Conservation (phyloP, 192 early-diverging fungal genomes). For the Obelidium mucronatum region DNA sequence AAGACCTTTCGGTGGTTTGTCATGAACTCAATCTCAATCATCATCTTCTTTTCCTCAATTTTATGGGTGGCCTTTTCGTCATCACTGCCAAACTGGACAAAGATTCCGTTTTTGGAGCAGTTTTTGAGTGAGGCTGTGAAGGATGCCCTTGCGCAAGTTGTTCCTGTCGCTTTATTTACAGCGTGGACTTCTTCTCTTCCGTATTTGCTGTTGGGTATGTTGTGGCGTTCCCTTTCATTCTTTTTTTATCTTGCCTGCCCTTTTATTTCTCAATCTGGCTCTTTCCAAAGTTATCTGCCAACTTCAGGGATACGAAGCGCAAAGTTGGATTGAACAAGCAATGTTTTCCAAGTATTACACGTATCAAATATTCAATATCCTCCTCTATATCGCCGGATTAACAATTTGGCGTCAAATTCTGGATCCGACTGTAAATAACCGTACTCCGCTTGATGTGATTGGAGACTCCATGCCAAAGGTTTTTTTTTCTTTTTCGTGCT, state of each 20-base stretch:
- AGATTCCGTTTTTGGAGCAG: slow-evolving; percentile 43
- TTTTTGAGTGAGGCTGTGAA: slow-evolving; percentile 39
- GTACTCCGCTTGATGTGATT: slow-evolving; percentile 41
- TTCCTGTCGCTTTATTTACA: slow-evolving; percentile 53
- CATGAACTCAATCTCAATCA: slow-evolving; percentile 36
- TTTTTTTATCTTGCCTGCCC: too few species aligned
- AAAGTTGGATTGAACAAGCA: slow-evolving; percentile 59
- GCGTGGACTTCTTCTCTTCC: slow-evolving; percentile 58
- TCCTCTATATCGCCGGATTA: slow-evolving; percentile 49
- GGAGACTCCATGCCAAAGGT: slow-evolving; percentile 47
- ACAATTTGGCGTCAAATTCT: slow-evolving; percentile 40
- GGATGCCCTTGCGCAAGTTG: slow-evolving; percentile 53
- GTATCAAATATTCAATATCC: slow-evolving; percentile 59
- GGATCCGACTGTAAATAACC: slow-evolving; percentile 10
- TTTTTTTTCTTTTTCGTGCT: neutral
- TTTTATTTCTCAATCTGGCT: too few species aligned
- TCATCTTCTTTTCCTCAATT: slow-evolving; percentile 25
- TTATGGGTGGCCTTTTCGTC: slow-evolving; percentile 48
- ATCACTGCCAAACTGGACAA: slow-evolving; percentile 35
- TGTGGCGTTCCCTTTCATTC: neutral
- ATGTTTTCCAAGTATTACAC: slow-evolving; percentile 61
- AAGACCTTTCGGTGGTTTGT: slow-evolving; percentile 55
- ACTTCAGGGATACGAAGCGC: slow-evolving; percentile 57
- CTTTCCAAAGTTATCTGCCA: slow-evolving; percentile 58
- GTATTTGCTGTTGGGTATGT: slow-evolving; percentile 49